Evolutionary conservation across 2,329 filamentous ascomycete species (phyloP).

Genomic region (Botrytis tulipae): DNA sequence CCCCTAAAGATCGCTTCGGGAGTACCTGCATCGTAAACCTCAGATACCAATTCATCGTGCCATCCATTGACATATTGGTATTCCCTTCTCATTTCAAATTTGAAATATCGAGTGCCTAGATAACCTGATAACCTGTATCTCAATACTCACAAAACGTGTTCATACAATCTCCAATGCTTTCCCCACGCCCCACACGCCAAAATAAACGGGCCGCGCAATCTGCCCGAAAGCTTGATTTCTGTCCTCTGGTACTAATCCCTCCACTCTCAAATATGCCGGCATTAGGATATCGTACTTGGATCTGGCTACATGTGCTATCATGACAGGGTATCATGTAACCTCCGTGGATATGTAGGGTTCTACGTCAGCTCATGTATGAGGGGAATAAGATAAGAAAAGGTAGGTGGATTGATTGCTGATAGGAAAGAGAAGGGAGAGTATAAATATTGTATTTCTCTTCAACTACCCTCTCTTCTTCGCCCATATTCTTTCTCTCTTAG

Average conservation of each 20-base stretch:
- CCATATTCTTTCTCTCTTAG: neutral
- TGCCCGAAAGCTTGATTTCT: slow-evolving; percentile 14
- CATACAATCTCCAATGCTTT: neutral
- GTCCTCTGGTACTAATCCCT: neutral
- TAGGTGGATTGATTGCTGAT: neutral
- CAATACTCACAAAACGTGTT: neutral
- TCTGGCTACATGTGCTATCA: neutral
- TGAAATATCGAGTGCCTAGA: neutral
- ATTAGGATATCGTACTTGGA: neutral
- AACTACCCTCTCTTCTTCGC: neutral
- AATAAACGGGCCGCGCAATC: slow-evolving; percentile 4
- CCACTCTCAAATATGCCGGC: neutral
- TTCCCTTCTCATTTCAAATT: neutral
- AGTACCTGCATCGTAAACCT: too few relatives aligned
- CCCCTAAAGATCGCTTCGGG: neutral
- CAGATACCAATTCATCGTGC: neutral
- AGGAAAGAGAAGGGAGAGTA: neutral
- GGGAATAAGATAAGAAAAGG: neutral
- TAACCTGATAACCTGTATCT: neutral
- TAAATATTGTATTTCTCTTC: neutral
- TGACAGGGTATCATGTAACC: neutral
- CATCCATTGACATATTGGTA: neutral
- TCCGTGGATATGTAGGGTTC: neutral
- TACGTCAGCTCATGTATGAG: neutral
- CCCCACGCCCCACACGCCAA: neutral